Evolutionary conservation across 164 flowering plant species (phyloP), one percentile per base, ranked within the genome.

Genomic region (Aristolochia contorta): DNA sequence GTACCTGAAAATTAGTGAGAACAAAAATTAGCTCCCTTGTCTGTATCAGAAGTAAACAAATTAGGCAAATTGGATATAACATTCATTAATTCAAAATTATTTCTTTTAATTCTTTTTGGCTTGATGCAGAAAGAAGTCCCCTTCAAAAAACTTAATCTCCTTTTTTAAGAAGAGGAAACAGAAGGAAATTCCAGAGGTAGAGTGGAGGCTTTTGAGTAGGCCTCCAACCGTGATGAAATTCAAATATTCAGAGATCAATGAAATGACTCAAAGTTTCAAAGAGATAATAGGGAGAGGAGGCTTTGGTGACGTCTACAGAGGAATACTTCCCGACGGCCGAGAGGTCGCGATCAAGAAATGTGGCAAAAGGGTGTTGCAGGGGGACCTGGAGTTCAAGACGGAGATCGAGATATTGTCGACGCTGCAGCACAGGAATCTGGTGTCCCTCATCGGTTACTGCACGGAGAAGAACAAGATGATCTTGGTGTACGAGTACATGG

Each of bases 231-330:
- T n/a, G n/a, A n/a, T n/a, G n/a, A n/a, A n/a, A n/a, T n/a, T n/a
- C n/a, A n/a, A n/a, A n/a, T n/a, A n/a, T n/a, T n/a, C n/a, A n/a
- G n/a, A n/a, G n/a, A n/a, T n/a, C n/a, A n/a, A n/a, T n/a, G n/a
- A n/a, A n/a, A n/a, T n/a, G n/a, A n/a, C n/a, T n/a, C n/a, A n/a
- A n/a, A n/a, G n/a, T n/a, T n/a, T n/a, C n/a, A n/a, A n/a, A n/a
- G n/a, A n/a, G n/a, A n/a, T n/a, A n/a, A n/a, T n/a, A n/a, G n/a
- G n/a, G n/a, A n/a, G n/a, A n/a, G n/a, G n/a, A n/a, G n/a, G n/a
- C n/a, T n/a, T n/a, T n/a, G n/a, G n/a, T n/a, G 81, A 85, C 64
- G 97, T 91, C 20, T 91, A 91, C 78, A 84, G 80, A 71, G 97
- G 94, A n/a, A 67, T 82, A 0, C 72, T 91, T 4, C 59, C 86